A percentile compares a stretch with the other conserved stretches of the same genome.
These are phyloP conservation scores for Trichoderma virens DNA, from an alignment of 495 filamentous ascomycete genomes.

Conservation along the genomic window DNA sequence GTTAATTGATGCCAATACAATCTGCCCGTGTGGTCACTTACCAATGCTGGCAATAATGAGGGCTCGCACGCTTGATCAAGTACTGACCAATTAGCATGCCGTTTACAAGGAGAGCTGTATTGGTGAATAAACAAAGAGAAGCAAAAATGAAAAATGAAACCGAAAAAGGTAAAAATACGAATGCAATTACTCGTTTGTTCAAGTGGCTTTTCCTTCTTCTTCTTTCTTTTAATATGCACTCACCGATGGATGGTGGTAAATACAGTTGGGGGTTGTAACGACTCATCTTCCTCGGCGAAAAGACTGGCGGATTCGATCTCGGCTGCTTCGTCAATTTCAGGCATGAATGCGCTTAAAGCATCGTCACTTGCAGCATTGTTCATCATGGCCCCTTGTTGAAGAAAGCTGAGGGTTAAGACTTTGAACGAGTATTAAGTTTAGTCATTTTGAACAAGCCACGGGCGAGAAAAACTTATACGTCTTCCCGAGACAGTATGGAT, in stretches of 20 bases:
- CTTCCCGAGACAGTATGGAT: too few species aligned
- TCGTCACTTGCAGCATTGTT: background rate
- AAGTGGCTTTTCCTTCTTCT: too few species aligned
- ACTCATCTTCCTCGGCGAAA: background rate
- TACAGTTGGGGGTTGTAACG: background rate
- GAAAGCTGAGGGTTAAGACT: background rate
- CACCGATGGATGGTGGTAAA: conserved; percentile 5
- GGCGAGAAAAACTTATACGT: too few species aligned
- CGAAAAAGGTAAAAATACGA: background rate
- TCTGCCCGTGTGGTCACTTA: background rate
- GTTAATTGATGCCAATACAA: conserved; percentile 6
- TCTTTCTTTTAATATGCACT: background rate
- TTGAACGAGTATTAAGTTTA: too few species aligned
- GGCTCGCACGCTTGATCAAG: background rate
- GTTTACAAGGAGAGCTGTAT: background rate
- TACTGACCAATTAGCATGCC: background rate
- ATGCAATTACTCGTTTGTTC: too few species aligned
- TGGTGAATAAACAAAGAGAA: background rate
- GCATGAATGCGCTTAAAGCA: background rate
- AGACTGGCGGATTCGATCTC: background rate
- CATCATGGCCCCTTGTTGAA: background rate
- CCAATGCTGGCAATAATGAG: conserved; percentile 18
- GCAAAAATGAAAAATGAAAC: background rate
- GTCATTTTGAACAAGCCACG: too few species aligned
- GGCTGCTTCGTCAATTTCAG: background rate